These are phyloP conservation scores for Mycena rosella DNA, from an alignment of 768 basidiomycete species.

Conservation along the genomic window DNA sequence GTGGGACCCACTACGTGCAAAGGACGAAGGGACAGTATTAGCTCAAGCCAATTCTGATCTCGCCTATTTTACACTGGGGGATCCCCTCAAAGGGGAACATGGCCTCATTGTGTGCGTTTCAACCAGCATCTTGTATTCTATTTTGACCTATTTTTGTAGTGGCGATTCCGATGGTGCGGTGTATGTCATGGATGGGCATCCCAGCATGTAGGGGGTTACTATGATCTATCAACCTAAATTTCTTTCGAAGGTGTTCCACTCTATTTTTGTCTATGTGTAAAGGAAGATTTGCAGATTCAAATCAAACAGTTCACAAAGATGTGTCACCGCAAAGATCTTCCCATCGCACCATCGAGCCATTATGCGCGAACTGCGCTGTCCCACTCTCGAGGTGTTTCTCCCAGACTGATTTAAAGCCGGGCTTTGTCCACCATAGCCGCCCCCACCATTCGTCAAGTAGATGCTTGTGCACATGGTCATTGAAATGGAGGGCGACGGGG, in stretches of 20 bases:
- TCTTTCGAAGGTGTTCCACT: not conserved
- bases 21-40: conserved; percentile 61
- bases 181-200: conserved; percentile 23
- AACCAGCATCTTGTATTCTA: not conserved
- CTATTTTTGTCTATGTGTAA: too few species aligned
- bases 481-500: conserved; percentile 31
- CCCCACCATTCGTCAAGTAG: conserved; percentile 33
- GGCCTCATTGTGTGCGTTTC: conserved; percentile 71
- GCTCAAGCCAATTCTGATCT: conserved; percentile 70
- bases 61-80: conserved; percentile 70
- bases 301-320: not conserved
- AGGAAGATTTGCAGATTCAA: not conserved
- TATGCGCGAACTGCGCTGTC: conserved; percentile 16
- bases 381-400: not conserved
- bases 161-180: conserved; percentile 26
- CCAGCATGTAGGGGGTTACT: conserved; percentile 4
- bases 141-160: not conserved
- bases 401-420: conserved; percentile 8
- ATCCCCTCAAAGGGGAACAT: conserved; percentile 63
- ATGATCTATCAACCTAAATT: too few species aligned
- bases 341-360: conserved; percentile 9
- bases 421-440: conserved; percentile 26
- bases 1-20: conserved; percentile 69
- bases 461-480: conserved; percentile 22
- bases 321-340: conserved; percentile 6